Base-by-base conservation (phyloP, 2,329 filamentous ascomycete species). In the Simplicillium sp. region DNA sequence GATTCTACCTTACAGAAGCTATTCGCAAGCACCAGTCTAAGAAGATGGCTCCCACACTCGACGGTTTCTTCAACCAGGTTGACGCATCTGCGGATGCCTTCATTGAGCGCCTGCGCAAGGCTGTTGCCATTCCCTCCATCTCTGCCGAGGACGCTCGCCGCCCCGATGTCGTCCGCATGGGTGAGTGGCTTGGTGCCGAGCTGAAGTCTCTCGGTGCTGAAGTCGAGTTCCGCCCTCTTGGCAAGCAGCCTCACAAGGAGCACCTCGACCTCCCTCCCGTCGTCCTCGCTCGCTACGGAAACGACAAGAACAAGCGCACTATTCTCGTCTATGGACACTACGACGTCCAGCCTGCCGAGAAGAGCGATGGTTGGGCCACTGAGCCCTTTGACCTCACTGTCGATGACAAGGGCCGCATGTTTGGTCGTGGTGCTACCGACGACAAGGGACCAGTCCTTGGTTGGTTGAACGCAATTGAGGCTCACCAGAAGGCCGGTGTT, bases 291-390 rank as follows among this genome's bases (percentile, higher is more conserved):
- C 83, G 92, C 51, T 97, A 97, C 62, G 89, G 92, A 51, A 86
- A 79, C 62, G 89, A 97, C 62, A 82, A 84, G 64, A 87, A 77
- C 63, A 98, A 97, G 78, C 80, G 86, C 45, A 97, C 89, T 29
- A 92, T 98, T 51, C 75, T 98, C 46, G 87, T 98, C 36, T 98
- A 98, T 59, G 92, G 92, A 37, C 92, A 98, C 71, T 98, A 98
- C 69, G 92, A 98, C 61, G 92, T 98, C 29, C 92, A 98, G 68
- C 92, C 92, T 18, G 92, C 92, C 29, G 77, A 89, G 58, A 85
- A 85, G 70, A 86, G 84, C 51, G 92, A 98, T 54, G 92, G 92
- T 49, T 98, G 92, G 92, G 81, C 83, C 40, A 96, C 90, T 3
- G 86, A 97, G 62, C 92, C 92, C 6, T 98, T 97, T 63, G 80